Percentiles rank a stretch among this genome's conserved stretches.
phyloP scores from a whole-genome alignment of 1,284 basidiomycete species.

The Fomitopsis palustris region DNA sequence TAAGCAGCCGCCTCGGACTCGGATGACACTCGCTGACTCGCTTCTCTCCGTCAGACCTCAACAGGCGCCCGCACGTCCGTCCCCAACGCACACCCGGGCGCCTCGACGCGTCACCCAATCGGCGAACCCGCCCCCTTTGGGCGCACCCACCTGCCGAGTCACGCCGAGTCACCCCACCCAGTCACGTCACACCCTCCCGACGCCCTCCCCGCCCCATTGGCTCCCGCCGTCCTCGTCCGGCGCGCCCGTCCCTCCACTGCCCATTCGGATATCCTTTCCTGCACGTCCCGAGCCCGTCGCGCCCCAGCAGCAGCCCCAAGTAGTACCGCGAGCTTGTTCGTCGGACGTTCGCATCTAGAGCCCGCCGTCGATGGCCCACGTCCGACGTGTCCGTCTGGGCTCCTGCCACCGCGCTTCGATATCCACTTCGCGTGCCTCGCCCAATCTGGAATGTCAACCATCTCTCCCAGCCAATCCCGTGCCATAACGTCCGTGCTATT shows the following conservation, averaged over 20 bases:
- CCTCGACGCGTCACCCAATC: background rate
- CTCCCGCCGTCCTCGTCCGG: background rate
- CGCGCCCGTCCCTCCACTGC: background rate
- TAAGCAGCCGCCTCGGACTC: conserved; percentile 2
- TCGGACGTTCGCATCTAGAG: background rate
- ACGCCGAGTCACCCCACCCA: background rate
- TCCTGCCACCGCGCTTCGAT: background rate
- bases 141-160: background rate
- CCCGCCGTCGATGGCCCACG: background rate
- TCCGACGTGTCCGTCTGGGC: background rate
- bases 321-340: no score
- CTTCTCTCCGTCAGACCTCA: background rate
- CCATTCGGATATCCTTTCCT: background rate
- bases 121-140: background rate
- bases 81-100: background rate
- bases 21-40: background rate
- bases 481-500: background rate
- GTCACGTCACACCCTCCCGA: background rate
- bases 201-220: background rate
- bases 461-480: background rate
- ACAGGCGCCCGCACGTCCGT: background rate
- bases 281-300: background rate
- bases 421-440: background rate
- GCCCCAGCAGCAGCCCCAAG: no score
- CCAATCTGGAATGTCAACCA: background rate